phyloP scores from a whole-genome alignment of 345 rosid genomes.

The Eucalyptus marginata region DNA sequence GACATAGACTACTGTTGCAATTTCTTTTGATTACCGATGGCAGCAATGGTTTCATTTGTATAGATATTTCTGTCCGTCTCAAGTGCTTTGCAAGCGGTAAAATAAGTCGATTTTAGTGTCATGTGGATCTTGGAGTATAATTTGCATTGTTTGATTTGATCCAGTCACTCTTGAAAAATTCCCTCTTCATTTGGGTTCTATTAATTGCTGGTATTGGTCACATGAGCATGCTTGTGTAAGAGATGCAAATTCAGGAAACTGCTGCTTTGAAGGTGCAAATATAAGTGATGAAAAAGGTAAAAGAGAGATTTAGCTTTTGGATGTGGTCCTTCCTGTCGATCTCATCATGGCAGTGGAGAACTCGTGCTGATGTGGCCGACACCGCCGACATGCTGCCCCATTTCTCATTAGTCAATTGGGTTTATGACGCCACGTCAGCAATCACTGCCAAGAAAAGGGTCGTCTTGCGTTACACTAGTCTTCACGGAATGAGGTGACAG shows the following conservation, averaged over 20 bases:
- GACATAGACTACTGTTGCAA: too few relatives aligned
- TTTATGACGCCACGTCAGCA: not conserved
- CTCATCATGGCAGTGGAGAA: not conserved
- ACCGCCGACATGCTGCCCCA: not conserved
- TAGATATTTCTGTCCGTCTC: not conserved
- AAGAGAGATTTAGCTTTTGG: not conserved
- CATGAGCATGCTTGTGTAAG: not conserved
- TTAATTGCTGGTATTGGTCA: not conserved
- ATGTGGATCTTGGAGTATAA: not conserved
- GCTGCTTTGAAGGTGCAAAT: not conserved
- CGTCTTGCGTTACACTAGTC: not conserved
- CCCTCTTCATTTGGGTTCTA: not conserved
- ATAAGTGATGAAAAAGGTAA: not conserved
- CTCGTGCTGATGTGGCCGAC: too few relatives aligned
- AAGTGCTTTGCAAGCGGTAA: not conserved
- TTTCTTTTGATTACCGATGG: too few relatives aligned
- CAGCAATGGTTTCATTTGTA: too few relatives aligned
- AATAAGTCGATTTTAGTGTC: not conserved
- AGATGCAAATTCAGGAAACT: not conserved
- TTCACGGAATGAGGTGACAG: not conserved
- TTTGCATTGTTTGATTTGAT: not conserved
- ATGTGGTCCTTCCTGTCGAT: too few relatives aligned
- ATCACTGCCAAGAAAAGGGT: not conserved
- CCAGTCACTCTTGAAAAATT: not conserved
- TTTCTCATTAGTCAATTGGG: not conserved